phyloP scores from a whole-genome alignment of 2,329 filamentous ascomycete species.

The Chaetomiaceae sp. region DNA sequence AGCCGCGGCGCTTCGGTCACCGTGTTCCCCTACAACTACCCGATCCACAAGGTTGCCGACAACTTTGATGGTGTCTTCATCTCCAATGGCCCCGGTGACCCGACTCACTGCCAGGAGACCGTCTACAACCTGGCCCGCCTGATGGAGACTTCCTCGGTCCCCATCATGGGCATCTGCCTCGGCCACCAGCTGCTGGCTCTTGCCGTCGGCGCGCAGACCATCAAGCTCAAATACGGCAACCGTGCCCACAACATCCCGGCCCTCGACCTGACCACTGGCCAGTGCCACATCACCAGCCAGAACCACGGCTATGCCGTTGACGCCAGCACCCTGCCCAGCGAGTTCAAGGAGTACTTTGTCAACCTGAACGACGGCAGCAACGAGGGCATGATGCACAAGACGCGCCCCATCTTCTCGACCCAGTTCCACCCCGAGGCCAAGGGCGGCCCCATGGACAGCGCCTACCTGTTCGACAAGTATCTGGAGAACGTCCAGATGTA shows the following conservation, averaged over 20 bases:
- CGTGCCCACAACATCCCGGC: conserved; percentile 97
- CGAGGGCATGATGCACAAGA: conserved; percentile 95
- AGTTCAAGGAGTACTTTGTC: conserved; percentile 98
- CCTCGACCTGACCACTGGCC: conserved; percentile 87
- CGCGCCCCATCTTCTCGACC: conserved; percentile 93
- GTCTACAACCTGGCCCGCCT: conserved; percentile 87
- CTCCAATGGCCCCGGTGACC: conserved; percentile 96
- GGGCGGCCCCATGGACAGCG: conserved; percentile 91
- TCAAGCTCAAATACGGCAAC: conserved; percentile 99
- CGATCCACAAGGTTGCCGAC: conserved; percentile 95
- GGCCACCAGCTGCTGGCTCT: conserved; percentile 94
- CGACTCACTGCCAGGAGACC: conserved; percentile 91
- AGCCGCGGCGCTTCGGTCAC: conserved; percentile 88
- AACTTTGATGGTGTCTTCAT: conserved; percentile 99
- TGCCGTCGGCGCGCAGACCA: conserved; percentile 79
- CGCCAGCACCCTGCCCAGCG: conserved; percentile 69
- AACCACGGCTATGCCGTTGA: conserved; percentile 98
- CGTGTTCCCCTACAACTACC: conserved; percentile 93
- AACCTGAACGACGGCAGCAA: conserved; percentile 98
- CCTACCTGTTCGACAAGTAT: conserved; percentile 96
- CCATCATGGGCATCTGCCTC: conserved; percentile 96
- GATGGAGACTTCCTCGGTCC: conserved; percentile 86
- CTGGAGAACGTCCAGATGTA: conserved; percentile 83
- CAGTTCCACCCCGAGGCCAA: conserved; percentile 99
- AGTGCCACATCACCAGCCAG: conserved; percentile 97